Evolutionary conservation across 2,329 filamentous ascomycete genomes (phyloP).

Genomic region (Claviceps cyperi): DNA sequence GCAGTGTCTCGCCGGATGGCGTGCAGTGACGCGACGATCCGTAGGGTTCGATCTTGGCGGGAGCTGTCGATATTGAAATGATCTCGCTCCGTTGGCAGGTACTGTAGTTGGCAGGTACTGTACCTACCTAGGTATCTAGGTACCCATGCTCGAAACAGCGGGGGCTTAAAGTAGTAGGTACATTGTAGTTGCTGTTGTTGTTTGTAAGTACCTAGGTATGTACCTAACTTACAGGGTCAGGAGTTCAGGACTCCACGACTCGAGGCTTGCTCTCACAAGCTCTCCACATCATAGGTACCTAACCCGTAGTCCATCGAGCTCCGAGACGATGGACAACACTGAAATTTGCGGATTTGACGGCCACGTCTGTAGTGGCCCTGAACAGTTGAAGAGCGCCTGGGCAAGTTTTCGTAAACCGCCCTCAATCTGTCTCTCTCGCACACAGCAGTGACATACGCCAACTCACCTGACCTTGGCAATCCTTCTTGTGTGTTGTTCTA

Average conservation of each 20-base stretch:
- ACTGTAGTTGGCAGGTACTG: not conserved
- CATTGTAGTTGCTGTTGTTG: too few relatives aligned
- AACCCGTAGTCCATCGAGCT: slow-evolving; percentile 5
- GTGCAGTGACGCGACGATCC: not conserved
- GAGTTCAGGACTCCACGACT: not conserved
- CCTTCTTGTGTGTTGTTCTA: not conserved
- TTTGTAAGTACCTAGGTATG: too few relatives aligned
- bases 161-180: slow-evolving; percentile 3
- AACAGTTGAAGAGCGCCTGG: too few relatives aligned
- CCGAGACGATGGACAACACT: not conserved
- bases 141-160: slow-evolving; percentile 1
- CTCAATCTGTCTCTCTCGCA: too few relatives aligned
- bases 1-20: not conserved
- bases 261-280: slow-evolving; percentile 5
- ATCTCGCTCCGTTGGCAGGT: not conserved
- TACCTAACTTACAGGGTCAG: not conserved
- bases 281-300: too few relatives aligned
- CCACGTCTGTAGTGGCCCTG: too few relatives aligned
- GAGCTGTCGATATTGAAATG: not conserved
- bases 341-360: too few relatives aligned
- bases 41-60: slow-evolving; percentile 4
- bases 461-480: not conserved
- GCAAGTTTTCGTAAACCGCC: too few relatives aligned
- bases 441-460: too few relatives aligned
- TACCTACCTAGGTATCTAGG: not conserved